Base-by-base conservation (phyloP, 192 early-diverging fungal genomes). In the Podila horticola region DNA sequence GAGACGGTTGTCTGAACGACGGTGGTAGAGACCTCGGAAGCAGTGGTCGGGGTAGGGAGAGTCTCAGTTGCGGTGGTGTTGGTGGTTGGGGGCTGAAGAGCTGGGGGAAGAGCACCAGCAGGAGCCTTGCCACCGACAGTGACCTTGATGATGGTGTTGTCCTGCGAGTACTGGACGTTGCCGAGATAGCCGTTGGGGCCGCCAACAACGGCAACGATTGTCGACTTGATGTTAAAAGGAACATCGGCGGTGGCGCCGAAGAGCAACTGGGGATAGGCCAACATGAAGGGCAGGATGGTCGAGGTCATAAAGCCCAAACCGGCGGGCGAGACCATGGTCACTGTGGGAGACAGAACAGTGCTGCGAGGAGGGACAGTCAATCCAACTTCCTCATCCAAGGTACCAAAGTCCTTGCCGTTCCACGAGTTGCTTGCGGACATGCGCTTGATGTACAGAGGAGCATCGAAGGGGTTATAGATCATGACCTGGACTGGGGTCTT, bases 391-490 rank as follows among this genome's bases (percentile, higher is more conserved):
- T 86, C 62, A 45, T 87, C 60, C 29, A 88, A 75, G 19, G 65
- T 71, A 64, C 89, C 88, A 62, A 89, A 73, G 22, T 77, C 70
- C 52, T 82, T 71, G 36, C 85, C 85, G 1, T 84, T n/a, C 74
- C 83, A 88, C 29, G 49, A 64, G 19, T 75, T 85, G 55, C 67
- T 65, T 6, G 85, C 82, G 13, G 67, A 45, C 66, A 90, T 85
- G 63, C 63, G 77, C 52, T 84, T 75, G 65, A 90, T 87, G 28
- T 66, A 71, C 11, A 90, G 59, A 34, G 83, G 79, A 65, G 87
- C 65, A 71, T 82, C 82, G 73, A 90, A 90, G n/a, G 89, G 89
- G 71, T 90, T 86, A 52, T 84, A 82, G 55, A 90, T 84, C 41
- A 83, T 79, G 48, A 90, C 86, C 57, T 83, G 72, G 15, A 85